Conservation (phyloP, 2,329 filamentous ascomycete genomes). For the Exophiala aquamarina region DNA sequence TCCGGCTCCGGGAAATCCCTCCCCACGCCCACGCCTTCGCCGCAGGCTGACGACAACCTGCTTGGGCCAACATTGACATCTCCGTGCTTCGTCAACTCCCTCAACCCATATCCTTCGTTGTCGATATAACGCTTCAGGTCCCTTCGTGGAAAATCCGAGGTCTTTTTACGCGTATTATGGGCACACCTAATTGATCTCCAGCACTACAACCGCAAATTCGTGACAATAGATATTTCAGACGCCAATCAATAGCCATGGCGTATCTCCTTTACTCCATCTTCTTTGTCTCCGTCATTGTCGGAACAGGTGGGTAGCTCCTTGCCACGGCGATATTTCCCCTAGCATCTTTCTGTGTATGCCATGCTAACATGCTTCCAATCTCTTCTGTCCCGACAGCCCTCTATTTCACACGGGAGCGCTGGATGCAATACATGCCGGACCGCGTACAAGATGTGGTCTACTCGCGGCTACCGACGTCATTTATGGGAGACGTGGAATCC, state of each 20-base stretch:
- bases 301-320: constrained; percentile 62
- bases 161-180: not conserved
- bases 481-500: constrained; percentile 81
- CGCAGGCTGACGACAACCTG: constrained; percentile 14
- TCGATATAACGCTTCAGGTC: not conserved
- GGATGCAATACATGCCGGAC: constrained; percentile 67
- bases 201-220: too few species aligned
- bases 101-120: not conserved
- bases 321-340: not conserved
- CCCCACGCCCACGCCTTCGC: constrained; percentile 8
- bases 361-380: constrained; percentile 2
- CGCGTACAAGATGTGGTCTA: constrained; percentile 54
- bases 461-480: constrained; percentile 72
- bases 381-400: constrained; percentile 51
- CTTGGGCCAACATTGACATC: constrained; percentile 12
- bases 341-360: not conserved
- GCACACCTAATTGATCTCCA: not conserved
- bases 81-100: constrained; percentile 2
- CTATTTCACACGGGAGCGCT: constrained; percentile 76
- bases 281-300: constrained; percentile 64
- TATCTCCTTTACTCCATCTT: constrained; percentile 17
- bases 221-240: too few species aligned
- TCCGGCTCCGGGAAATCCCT: not conserved
- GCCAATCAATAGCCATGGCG: constrained; percentile 9
- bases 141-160: not conserved